These are phyloP conservation scores for Rosa persica DNA, from an alignment of 306 rosid genomes.

Conservation along the genomic window DNA sequence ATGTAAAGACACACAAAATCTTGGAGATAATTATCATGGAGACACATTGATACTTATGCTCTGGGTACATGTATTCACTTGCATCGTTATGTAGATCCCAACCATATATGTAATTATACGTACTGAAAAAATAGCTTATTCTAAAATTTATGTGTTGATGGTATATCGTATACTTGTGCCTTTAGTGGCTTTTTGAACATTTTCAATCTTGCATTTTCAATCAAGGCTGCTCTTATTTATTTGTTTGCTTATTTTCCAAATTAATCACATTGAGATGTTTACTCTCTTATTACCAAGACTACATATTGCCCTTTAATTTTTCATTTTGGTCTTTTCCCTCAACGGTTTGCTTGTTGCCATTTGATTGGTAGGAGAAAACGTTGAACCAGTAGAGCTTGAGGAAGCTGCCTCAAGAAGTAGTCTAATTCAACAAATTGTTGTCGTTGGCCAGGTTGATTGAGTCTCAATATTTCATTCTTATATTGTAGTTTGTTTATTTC, in stretches of 20 bases:
- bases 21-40: background rate
- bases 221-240: background rate
- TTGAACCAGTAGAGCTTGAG: conserved; percentile 83
- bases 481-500: background rate
- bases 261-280: background rate
- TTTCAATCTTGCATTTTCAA: background rate
- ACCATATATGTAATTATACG: background rate
- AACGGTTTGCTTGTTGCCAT: background rate
- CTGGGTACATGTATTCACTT: background rate
- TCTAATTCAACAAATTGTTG: conserved; percentile 81
- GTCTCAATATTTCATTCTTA: background rate
- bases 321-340: conserved; percentile 10
- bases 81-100: background rate
- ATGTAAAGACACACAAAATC: background rate
- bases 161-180: background rate
- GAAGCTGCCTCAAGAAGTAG: conserved; percentile 87
- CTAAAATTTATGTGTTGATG: background rate
- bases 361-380: conserved; percentile 93
- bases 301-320: background rate
- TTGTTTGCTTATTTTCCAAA: background rate
- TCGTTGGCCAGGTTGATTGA: conserved; percentile 76
- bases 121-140: background rate
- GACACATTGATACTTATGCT: background rate
- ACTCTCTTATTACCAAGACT: background rate
- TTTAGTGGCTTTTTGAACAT: background rate